A percentile compares a stretch with the other conserved stretches of the same genome.
These are phyloP conservation scores for Linnemannia schmuckeri DNA, from an alignment of 192 early-diverging fungal species.

Conservation along the genomic window DNA sequence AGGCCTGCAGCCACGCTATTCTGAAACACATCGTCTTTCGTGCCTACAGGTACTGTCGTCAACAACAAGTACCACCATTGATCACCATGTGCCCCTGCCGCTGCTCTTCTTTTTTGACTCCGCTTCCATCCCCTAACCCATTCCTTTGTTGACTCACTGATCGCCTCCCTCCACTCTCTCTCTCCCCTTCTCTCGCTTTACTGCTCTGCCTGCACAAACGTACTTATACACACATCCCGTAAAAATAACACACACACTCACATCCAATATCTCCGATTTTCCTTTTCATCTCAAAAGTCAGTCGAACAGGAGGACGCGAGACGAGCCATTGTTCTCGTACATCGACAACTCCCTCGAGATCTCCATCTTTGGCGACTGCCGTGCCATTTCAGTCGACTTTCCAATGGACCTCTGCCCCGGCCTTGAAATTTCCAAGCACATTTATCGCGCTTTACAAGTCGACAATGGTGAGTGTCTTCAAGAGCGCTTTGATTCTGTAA, in stretches of 20 bases:
- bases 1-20: constrained; percentile 71
- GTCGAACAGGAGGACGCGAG: constrained; percentile 9
- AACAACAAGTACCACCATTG: not conserved
- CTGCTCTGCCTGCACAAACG: not conserved
- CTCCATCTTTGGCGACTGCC: constrained; percentile 73
- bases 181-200: not conserved
- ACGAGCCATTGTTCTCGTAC: constrained; percentile 71
- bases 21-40: constrained; percentile 71
- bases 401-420: constrained; percentile 35
- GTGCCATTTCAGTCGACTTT: constrained; percentile 69
- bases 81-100: not conserved
- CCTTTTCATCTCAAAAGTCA: constrained; percentile 9
- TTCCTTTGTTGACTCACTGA: not conserved
- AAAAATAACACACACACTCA: not conserved
- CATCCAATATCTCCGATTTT: not conserved
- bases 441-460: constrained; percentile 51
- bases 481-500: too few relatives aligned
- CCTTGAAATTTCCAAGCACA: constrained; percentile 38
- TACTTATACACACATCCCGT: not conserved
- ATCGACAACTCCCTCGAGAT: constrained; percentile 81
- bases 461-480: constrained; percentile 39
- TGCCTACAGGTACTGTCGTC: constrained; percentile 34
- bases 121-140: not conserved
- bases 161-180: too few relatives aligned
- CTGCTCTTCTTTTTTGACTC: not conserved